Base-by-base conservation (phyloP, 139 green algal genomes). In the Volvox reticuliferus region DNA sequence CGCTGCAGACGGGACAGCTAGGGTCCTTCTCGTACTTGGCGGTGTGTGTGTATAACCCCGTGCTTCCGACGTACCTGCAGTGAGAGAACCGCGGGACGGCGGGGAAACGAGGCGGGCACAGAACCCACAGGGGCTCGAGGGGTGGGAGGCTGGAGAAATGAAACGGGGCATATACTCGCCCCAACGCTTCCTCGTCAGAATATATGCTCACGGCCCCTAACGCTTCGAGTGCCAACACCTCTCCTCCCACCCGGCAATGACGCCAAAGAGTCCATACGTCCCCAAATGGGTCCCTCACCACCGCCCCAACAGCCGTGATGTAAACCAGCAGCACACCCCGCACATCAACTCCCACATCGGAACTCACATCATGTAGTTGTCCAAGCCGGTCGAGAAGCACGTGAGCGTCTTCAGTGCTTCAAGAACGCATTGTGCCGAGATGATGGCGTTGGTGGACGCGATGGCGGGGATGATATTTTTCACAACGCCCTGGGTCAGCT, bases 381-480 rank as follows among this genome's bases (percentile, higher is more conserved):
- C 95, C 44, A 98, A 95, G 0, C 96, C 96, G 0, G 92, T 94
- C 88, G 91, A 95, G 94, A 92, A 98, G 94, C 98, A 97, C 76
- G 98, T 99, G 30, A 98, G 96, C 76, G 98, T 97, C 94, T 99
- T 99, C 67, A 99, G 92, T 21, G 97, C 96, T 91, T 99, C 98
- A 55, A 99, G 91, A 20, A 98, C 94, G 91, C 98, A 99, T 9
- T 94, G 91, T 9, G 97, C 98, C 18, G 96, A 95, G 20, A 99
- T 91, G 88, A 99, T 99, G 79, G 98, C 98, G 90, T 99, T 99
- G 28, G 98, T 99, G 76, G 98, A 99, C 1, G 98, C 97, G 63
- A 99, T 99, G 85, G 98, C 98, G 0, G 98, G 98, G 79, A 99
- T 99, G 96, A 99, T 99, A 94, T 99, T 99, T 93, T 99, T 99